These are phyloP conservation scores for Colletotrichum liaoningense DNA, from an alignment of 2,329 filamentous ascomycete genomes.

Conservation along the genomic window DNA sequence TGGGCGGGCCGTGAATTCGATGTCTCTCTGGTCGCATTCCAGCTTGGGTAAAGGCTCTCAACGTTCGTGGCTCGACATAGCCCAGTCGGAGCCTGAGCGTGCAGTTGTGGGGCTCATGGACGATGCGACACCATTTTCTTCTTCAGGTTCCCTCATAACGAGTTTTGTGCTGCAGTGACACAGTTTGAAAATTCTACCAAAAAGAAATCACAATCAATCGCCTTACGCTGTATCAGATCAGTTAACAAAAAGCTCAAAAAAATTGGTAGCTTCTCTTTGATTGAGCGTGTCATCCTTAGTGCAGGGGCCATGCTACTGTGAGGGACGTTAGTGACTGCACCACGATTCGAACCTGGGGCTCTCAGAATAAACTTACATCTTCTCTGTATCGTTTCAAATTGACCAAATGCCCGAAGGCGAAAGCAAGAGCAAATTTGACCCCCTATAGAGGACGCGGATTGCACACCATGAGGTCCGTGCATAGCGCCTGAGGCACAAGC, in stretches of 20 bases:
- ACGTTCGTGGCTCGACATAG: not conserved
- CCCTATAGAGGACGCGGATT: not conserved
- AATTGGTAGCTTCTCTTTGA: constrained; percentile 76
- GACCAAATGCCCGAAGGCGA: constrained; percentile 44
- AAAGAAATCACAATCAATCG: not conserved
- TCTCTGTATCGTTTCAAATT: constrained; percentile 43
- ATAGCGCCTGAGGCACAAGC: not conserved
- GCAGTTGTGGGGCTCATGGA: too few relatives aligned
- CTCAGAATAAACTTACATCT: not conserved
- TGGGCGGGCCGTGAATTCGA: constrained; percentile 7
- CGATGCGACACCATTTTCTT: too few relatives aligned
- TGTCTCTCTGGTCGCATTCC: not conserved
- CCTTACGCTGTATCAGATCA: not conserved
- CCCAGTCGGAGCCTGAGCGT: too few relatives aligned
- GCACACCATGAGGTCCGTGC: not conserved
- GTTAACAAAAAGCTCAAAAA: constrained; percentile 47
- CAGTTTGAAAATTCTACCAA: not conserved
- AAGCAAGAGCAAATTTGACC: not conserved
- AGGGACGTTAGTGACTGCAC: not conserved
- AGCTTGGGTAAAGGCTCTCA: not conserved
- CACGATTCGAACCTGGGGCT: not conserved
- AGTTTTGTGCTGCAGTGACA: not conserved
- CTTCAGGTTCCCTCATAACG: too few relatives aligned
- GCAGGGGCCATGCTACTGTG: constrained; percentile 80
- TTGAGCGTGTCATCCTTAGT: constrained; percentile 96